Evolutionary conservation across 2,329 filamentous ascomycete species (phyloP), one percentile per base, ranked within the genome.

Genomic region (Phialophora macrospora): DNA sequence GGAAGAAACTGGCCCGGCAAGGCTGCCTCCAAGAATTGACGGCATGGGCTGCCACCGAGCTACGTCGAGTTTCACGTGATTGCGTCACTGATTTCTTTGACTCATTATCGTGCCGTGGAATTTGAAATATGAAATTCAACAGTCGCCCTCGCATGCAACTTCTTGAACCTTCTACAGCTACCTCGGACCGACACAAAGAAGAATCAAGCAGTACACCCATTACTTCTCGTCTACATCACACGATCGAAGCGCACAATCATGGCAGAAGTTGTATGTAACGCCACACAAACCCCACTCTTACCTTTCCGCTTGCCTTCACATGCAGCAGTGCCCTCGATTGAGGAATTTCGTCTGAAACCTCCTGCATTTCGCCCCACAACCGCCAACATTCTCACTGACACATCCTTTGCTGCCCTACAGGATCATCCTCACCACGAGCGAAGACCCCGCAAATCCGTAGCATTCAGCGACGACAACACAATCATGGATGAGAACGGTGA

Each of bases 401-500:
- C 60, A 49, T 66, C 65, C 51, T 48, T 44, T 56, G 28, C 52
- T 54, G 17, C 41, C 28, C 44, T 64, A 60, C 67, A 72, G 68
- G 63, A 71, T 64, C 65, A 67, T 34, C 62, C 71, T 44, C 64
- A 62, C 20, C 60, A 77, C 66, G 85, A 88, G 74, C 85, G 86
- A 77, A 93, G 91, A 80, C 88, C 90, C 75, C 90, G 93, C 81
- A 97, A 98, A 82, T 96, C 92, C 55, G 94, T 98, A 75, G 89
- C 93, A 71, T 98, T 98, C 80, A 93, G 90, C 77, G 91, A 95
- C 80, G 91, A 92, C 75, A 87, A 92, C 74, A 86, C 91, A 72
- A 88, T 97, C 74, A 93, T 97, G 78, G 91, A 96, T 83, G 87
- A 88, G 80, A 91, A 97, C 84, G 94, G 94, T 74, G 87, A 89